Base-by-base conservation (phyloP, 2,329 filamentous ascomycete genomes). In the Pyrenophora seminiperda region DNA sequence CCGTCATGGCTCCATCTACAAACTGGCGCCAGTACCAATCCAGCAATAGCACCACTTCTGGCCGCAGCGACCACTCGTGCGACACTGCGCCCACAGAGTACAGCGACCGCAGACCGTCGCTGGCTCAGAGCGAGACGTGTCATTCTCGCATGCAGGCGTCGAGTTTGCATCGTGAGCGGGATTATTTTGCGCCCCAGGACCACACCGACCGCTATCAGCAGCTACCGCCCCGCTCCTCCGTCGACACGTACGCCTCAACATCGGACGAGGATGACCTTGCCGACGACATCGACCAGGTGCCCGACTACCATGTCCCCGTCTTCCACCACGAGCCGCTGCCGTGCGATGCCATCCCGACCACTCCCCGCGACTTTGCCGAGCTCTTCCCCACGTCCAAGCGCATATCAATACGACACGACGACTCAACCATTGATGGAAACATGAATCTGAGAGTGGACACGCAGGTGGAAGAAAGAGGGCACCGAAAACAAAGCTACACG, bases 391-490 rank as follows among this genome's bases (percentile, higher is more conserved):
- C 92, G 7, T 82, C 87, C 60, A 85, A 91, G 70, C 84, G 89
- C 47, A 77, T 97, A 43, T 84, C 84, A 29, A 91, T 99, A 66
- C 85, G 89, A 20, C 93, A 97, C 70, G 94, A 97, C 70, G 91
- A 97, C 73, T 85, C 90, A 40, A 94, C 91, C 0, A 76, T 87
- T 3, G 93, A 99, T 70, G 93, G 93, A 29, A 96, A 97, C 78
- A 95, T 97, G 91, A 97, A 97, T 70, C 81, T 99, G 49, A 87
- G 92, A 24, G 81, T 97, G 50, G 92, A 96, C 70, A 93, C 90
- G 5, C 79, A 89, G 56, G 83, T 90, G 37, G 75, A 77, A 19
- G 76, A 78, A 19, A 80, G 81, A 19, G 82, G 82, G 32, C 79
- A 81, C 33, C 75, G 76, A 43, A 83, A 83, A 57, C 83, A 85